Conservation (phyloP, 768 basidiomycete species). For the Kondoa subrosea region DNA sequence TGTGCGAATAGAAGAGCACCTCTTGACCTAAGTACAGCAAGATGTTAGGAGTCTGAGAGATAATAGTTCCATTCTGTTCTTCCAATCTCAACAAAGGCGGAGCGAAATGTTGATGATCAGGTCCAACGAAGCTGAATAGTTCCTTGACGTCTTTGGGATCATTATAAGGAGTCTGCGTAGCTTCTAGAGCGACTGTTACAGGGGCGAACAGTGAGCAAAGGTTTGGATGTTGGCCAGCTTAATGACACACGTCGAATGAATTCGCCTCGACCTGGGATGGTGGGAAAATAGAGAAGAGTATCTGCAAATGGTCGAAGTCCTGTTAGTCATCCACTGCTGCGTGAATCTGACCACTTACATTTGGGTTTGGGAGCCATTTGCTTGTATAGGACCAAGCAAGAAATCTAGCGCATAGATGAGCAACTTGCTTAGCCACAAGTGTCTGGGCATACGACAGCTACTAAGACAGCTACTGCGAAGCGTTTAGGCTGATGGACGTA, state of each 20-base stretch:
- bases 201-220: no score
- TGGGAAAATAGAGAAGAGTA: neutral
- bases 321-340: neutral
- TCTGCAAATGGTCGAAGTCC: neutral
- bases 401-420: no score
- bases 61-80: constrained; percentile 10
- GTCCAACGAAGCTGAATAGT: neutral
- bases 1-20: constrained; percentile 5
- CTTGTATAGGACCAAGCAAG: no score
- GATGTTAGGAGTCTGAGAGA: constrained; percentile 27
- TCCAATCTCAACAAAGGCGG: constrained; percentile 34
- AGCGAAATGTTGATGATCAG: constrained; percentile 29
- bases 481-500: no score
- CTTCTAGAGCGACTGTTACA: constrained; percentile 4
- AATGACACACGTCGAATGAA: constrained; percentile 9
- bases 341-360: no score
- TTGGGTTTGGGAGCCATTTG: no score
- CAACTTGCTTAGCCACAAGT: no score
- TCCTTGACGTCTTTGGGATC: neutral
- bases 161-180: neutral
- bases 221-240: no score
- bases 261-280: constrained; percentile 7
- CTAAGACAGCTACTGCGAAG: no score
- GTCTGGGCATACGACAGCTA: no score
- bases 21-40: constrained; percentile 23